phyloP scores from a whole-genome alignment of 2,329 filamentous ascomycete genomes.

The Colletotrichum tropicicola region DNA sequence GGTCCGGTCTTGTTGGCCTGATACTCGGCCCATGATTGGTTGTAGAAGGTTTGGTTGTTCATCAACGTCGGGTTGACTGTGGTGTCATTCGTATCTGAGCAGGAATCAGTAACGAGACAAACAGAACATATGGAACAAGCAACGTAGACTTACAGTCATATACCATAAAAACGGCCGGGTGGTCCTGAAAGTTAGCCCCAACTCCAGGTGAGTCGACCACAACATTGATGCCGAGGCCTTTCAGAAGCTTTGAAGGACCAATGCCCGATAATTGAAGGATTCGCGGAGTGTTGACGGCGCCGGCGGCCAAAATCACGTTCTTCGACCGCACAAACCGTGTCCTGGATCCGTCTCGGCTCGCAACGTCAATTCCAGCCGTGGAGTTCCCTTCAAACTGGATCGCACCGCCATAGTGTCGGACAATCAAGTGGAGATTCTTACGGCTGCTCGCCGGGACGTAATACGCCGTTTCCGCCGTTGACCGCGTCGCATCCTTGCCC shows the following conservation, averaged over 20 bases:
- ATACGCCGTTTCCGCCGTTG: slow-evolving; percentile 34
- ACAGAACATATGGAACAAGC: background rate
- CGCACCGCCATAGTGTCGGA: slow-evolving; percentile 34
- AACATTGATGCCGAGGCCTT: slow-evolving; percentile 56
- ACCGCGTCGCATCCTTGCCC: slow-evolving; percentile 32
- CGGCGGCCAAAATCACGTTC: slow-evolving; percentile 45
- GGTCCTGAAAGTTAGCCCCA: slow-evolving; percentile 46
- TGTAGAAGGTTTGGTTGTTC: slow-evolving; percentile 34
- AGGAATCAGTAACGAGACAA: background rate
- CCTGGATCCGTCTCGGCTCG: slow-evolving; percentile 22
- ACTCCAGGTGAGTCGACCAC: slow-evolving; percentile 61
- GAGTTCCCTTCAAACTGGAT: slow-evolving; percentile 43
- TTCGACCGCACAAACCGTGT: slow-evolving; percentile 17
- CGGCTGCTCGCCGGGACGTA: slow-evolving; percentile 30
- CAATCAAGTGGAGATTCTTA: slow-evolving; percentile 33
- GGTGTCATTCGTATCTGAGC: slow-evolving; percentile 17
- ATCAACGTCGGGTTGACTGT: slow-evolving; percentile 30
- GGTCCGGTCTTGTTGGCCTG: slow-evolving; percentile 34
- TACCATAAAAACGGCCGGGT: slow-evolving; percentile 41
- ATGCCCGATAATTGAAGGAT: slow-evolving; percentile 67
- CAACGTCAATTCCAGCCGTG: slow-evolving; percentile 41
- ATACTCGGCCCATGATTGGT: slow-evolving; percentile 35
- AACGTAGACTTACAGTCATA: slow-evolving; percentile 40
- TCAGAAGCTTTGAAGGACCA: slow-evolving; percentile 50
- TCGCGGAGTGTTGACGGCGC: slow-evolving; percentile 64